phyloP scores from a whole-genome alignment of 2,329 filamentous ascomycete genomes.

The Dryadomyces sulphureus region DNA sequence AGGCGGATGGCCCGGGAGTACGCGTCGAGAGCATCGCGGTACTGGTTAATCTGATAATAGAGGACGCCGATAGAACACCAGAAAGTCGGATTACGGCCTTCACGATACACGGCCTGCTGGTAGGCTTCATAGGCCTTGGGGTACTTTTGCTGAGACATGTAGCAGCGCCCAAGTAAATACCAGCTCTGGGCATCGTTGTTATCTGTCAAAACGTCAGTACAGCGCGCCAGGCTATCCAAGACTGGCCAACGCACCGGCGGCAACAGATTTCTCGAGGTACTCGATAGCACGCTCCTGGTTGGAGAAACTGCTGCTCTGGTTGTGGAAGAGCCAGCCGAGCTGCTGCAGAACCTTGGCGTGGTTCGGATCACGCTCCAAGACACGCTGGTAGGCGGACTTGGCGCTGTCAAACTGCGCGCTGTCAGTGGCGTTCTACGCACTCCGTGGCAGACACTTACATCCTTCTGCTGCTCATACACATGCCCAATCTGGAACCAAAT shows the following conservation, averaged over 20 bases:
- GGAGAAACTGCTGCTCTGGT: slow-evolving; percentile 79
- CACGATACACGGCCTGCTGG: slow-evolving; percentile 95
- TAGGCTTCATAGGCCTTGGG: slow-evolving; percentile 98
- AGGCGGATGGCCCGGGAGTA: slow-evolving; percentile 93
- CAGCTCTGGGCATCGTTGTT: slow-evolving; percentile 94
- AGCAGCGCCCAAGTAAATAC: slow-evolving; percentile 94
- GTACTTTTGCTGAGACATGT: slow-evolving; percentile 99
- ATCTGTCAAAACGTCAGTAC: slow-evolving; percentile 37
- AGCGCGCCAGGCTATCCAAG: slow-evolving; percentile 5
- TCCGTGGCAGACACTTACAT: slow-evolving; percentile 52
- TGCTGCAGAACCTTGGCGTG: slow-evolving; percentile 98
- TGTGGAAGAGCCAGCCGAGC: slow-evolving; percentile 93
- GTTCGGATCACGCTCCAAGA: slow-evolving; percentile 85
- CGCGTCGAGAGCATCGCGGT: slow-evolving; percentile 90
- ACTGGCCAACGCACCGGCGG: slow-evolving; percentile 51
- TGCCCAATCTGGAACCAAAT: slow-evolving; percentile 99
- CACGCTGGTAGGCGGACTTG: slow-evolving; percentile 81
- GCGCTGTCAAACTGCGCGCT: slow-evolving; percentile 70
- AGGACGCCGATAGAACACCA: slow-evolving; percentile 99
- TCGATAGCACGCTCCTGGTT: slow-evolving; percentile 95
- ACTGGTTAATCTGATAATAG: slow-evolving; percentile 99
- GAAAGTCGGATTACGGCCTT: slow-evolving; percentile 94
- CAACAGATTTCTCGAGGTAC: slow-evolving; percentile 92
- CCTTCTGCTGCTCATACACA: slow-evolving; percentile 97
- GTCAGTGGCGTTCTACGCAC: too few species aligned